Evolutionary conservation across 2,329 filamentous ascomycete species (phyloP), one percentile per base, ranked within the genome.

Genomic region (Botrytis pseudocinerea): DNA sequence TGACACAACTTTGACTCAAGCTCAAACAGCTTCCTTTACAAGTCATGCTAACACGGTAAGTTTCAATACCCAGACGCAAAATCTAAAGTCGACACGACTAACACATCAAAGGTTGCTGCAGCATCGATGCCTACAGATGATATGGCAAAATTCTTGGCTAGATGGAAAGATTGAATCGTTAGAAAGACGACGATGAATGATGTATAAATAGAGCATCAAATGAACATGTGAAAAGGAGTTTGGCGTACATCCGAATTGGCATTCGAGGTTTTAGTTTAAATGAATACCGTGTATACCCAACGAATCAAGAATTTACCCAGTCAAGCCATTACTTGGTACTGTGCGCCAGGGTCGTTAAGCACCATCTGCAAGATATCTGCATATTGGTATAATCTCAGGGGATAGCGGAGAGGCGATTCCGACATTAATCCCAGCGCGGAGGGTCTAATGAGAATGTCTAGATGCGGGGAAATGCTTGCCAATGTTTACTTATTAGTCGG

Each of bases 1-100:
- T 66, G 72, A 75, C 16, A 82, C 80, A 6, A 84, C 82, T n/a
- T 66, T 81, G 51, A 83, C 82, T 8, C 78, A 83, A 76, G 38
- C 78, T 61, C 76, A 79, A 60, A 82, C 82, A 62, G 82, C 80
- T 59, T 78, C 75, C 60, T 75, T 80, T 57, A 71, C 78, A n/a
- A 82, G 79, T 75, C 79, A 80, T 73, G 76, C 80, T 63, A 83
- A 83, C 74, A 80, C 81, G 18, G 82, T 82, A 80, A 68, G 79
- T 77, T 48, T 70, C 8, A 5, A 38, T n/a, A 12, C 12, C 38
- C 14, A n/a, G 40, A 12, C 12, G 22, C 9, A 32, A 44, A 25
- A 59, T 51, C 60, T 14, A 9, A 22, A 40, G n/a, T 44, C 20
- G 40, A 38, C 8, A 2, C 22, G 66, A 44, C 77, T 79, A 76